Evolutionary conservation across 495 filamentous ascomycete species (phyloP).

Genomic region (Penicillium ucsense): DNA sequence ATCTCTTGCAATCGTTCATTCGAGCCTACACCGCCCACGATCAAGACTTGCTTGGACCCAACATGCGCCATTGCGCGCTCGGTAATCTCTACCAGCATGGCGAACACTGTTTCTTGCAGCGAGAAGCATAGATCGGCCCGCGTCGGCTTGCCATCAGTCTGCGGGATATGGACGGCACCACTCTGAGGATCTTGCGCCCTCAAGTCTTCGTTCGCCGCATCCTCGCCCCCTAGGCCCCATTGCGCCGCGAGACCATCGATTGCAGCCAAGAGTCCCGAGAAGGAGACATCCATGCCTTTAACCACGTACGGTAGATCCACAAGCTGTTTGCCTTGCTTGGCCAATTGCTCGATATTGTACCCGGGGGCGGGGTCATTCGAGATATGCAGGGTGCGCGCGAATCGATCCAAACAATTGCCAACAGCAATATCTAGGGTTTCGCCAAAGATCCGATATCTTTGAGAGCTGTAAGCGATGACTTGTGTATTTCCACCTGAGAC

Average conservation of each 20-base stretch:
- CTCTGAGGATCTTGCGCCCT: slow-evolving; percentile 12
- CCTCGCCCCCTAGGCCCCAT: slow-evolving; percentile 38
- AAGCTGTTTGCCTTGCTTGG: slow-evolving; percentile 64
- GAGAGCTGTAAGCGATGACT: slow-evolving; percentile 91
- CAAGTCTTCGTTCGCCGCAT: slow-evolving; percentile 26
- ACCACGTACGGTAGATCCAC: slow-evolving; percentile 91
- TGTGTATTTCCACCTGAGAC: slow-evolving; percentile 96
- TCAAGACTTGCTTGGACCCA: slow-evolving; percentile 77
- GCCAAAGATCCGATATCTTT: slow-evolving; percentile 93
- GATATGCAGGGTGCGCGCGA: slow-evolving; percentile 82
- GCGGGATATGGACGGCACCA: slow-evolving; percentile 12
- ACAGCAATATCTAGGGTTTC: slow-evolving; percentile 97
- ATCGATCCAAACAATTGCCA: slow-evolving; percentile 93
- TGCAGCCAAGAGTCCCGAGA: slow-evolving; percentile 78
- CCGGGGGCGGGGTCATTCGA: slow-evolving; percentile 93
- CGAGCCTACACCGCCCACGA: slow-evolving; percentile 97
- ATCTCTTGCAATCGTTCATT: slow-evolving; percentile 95
- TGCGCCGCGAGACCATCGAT: slow-evolving; percentile 68
- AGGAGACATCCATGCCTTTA: slow-evolving; percentile 97
- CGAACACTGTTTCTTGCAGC: slow-evolving; percentile 87
- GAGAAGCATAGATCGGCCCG: slow-evolving; percentile 88
- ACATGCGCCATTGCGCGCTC: slow-evolving; percentile 98
- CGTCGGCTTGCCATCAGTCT: slow-evolving; percentile 43
- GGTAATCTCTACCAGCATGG: slow-evolving; percentile 98
- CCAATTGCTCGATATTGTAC: slow-evolving; percentile 96